Evolutionary conservation across 768 basidiomycete species (phyloP), one percentile per base, ranked within the genome.

Genomic region (Cantharellus cinnabarinus): DNA sequence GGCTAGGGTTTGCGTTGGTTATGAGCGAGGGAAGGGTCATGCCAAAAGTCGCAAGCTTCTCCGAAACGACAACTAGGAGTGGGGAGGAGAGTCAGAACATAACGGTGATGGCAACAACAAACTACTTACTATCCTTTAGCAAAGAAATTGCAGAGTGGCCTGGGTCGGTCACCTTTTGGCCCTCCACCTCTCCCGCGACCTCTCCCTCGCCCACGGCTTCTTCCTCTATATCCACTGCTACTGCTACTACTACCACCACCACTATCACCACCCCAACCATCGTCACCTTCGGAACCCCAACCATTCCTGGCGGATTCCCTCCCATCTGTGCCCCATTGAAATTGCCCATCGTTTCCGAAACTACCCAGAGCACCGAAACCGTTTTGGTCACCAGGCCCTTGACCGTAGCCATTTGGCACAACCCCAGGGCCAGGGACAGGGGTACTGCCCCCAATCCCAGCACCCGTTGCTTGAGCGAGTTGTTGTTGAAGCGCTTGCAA

Each of bases 61-160:
- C 56, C 56, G 42, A 40, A 57, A 7, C 56, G 56, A 38, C 56
- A 57, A 15, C 56, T 57, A 38, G 34, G 56, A 29, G 20, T 29
- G 20, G 20, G 20, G 20, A 29, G 20, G 10, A 38, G 38, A 57
- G 35, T 14, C 14, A 38, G 52, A 54, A 54, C 10, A 35, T 14
- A 57, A 57, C 5, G 14, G 56, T 42, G 5, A 29, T 29, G 20
- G 20, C 53, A 38, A 4, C 7, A n/a, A 14, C 44, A 34, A 34
- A 29, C 39, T 56, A 60, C 59, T 42, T 41, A 58, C 56, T 58
- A 57, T 58, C 41, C 59, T 50, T 56, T 54, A 7, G 37, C 50
- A 35, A 57, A 58, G 56, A 57, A 58, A 41, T 60, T 42, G 41
- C 51, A 35, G 7, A 59, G 57, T 57, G 10, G 14, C 56, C 42